Percentiles rank a stretch among this genome's conserved stretches.
Evolutionary conservation across 1,284 basidiomycete species (phyloP).

Genomic region (Ustilago xerochloae): DNA sequence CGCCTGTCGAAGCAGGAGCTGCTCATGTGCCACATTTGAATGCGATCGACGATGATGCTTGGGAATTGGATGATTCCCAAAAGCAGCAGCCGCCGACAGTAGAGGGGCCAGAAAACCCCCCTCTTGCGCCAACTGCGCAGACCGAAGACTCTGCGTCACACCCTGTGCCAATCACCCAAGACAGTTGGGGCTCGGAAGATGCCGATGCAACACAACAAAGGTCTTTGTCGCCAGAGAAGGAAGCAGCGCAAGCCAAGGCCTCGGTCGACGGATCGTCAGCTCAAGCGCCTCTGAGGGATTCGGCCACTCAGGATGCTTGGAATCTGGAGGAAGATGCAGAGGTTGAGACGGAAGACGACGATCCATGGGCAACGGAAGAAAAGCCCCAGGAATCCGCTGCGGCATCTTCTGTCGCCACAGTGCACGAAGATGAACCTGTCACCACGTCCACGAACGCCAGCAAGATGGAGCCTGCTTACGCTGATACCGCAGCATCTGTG

Average conservation of each 20-base stretch:
- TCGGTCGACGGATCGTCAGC: not conserved
- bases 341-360: conserved; percentile 3
- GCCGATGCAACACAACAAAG: not conserved
- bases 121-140: not conserved
- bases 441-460: not conserved
- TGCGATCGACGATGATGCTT: not conserved
- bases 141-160: not conserved
- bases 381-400: not conserved
- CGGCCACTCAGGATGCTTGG: conserved; percentile 15
- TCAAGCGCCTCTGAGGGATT: not conserved
- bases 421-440: not conserved
- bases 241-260: not conserved
- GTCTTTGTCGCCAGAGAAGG: conserved; percentile 1
- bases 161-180: not conserved
- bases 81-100: too few species aligned
- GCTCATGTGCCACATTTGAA: not conserved
- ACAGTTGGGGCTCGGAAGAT: not conserved
- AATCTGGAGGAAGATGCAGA: not conserved
- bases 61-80: conserved; percentile 19
- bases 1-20: not conserved
- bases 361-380: conserved; percentile 17
- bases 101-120: not conserved
- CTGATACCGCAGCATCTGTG: not conserved
- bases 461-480: not conserved
- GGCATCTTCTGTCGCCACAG: too few species aligned